phyloP scores from a whole-genome alignment of 805 yeast genomes.

The Zygotorulaspora chibaensis region DNA sequence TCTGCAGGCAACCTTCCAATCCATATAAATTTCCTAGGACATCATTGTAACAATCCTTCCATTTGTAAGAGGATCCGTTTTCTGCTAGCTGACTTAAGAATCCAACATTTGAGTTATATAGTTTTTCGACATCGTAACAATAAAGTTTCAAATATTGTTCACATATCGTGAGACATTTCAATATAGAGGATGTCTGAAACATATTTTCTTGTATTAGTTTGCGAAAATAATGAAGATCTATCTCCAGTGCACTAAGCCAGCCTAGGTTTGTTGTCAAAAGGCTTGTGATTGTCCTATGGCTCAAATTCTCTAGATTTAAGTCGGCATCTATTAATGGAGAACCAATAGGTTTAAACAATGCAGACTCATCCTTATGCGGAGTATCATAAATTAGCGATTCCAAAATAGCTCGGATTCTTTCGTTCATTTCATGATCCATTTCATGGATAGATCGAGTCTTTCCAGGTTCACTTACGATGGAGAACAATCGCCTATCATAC shows the following conservation, averaged over 20 bases:
- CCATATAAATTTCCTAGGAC: slow-evolving; percentile 17
- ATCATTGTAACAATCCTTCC: slow-evolving; percentile 36
- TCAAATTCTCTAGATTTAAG: slow-evolving; percentile 4
- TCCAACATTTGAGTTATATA: slow-evolving; percentile 38
- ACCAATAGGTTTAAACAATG: slow-evolving; percentile 33
- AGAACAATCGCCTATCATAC: slow-evolving; percentile 58
- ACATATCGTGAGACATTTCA: slow-evolving; percentile 45
- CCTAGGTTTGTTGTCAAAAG: slow-evolving; percentile 45
- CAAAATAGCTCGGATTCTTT: slow-evolving; percentile 3
- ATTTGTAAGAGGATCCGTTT: slow-evolving; percentile 41
- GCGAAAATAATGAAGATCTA: slow-evolving; percentile 38
- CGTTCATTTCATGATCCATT: background rate
- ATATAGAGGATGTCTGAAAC: slow-evolving; percentile 39
- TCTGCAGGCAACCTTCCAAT: slow-evolving; percentile 14
- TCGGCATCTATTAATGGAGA: slow-evolving; percentile 36
- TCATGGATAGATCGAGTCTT: background rate
- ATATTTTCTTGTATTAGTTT: slow-evolving; percentile 28
- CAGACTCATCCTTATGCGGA: slow-evolving; percentile 4
- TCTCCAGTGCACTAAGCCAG: slow-evolving; percentile 47
- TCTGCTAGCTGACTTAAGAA: slow-evolving; percentile 38
- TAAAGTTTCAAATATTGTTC: slow-evolving; percentile 48
- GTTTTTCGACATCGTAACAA: slow-evolving; percentile 46
- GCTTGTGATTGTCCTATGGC: slow-evolving; percentile 29
- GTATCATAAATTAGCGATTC: slow-evolving; percentile 3
- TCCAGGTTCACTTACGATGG: slow-evolving; percentile 28